phyloP scores from a whole-genome alignment of 495 filamentous ascomycete species.

The Sabuloglossum arenarium region DNA sequence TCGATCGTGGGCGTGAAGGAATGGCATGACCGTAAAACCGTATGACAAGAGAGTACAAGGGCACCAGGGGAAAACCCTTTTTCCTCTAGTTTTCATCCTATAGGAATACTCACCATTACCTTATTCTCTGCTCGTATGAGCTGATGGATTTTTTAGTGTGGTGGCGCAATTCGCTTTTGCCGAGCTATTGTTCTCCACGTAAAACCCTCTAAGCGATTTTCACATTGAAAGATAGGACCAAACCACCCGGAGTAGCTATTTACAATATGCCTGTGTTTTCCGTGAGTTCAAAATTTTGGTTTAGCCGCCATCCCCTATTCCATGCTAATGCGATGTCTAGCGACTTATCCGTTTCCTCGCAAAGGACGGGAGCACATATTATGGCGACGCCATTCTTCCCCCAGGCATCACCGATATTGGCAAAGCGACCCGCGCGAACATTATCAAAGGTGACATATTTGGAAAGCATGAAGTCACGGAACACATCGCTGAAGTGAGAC shows the following conservation, averaged over 20 bases:
- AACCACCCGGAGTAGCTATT: neutral
- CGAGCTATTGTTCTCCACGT: no score
- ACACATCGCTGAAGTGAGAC: constrained; percentile 38
- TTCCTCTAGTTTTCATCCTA: no score
- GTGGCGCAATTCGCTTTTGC: no score
- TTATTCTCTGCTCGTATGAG: no score
- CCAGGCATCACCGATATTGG: constrained; percentile 41
- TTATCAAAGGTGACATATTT: constrained; percentile 59
- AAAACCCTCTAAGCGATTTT: no score
- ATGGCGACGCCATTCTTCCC: constrained; percentile 67
- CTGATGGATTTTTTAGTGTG: no score
- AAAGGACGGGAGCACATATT: constrained; percentile 54
- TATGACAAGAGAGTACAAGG: no score
- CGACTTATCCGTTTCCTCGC: constrained; percentile 63
- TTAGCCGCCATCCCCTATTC: neutral
- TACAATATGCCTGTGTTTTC: neutral
- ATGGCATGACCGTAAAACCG: no score
- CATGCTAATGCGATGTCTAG: constrained; percentile 19
- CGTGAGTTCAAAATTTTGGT: neutral
- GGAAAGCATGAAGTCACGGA: constrained; percentile 50
- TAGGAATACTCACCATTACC: no score
- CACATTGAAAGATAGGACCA: no score
- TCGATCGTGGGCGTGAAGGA: no score
- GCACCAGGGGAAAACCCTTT: no score
- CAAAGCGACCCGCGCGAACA: constrained; percentile 39